Evolutionary conservation across 768 basidiomycete genomes (phyloP), one percentile per base, ranked within the genome.

Genomic region (Boletus sp.): DNA sequence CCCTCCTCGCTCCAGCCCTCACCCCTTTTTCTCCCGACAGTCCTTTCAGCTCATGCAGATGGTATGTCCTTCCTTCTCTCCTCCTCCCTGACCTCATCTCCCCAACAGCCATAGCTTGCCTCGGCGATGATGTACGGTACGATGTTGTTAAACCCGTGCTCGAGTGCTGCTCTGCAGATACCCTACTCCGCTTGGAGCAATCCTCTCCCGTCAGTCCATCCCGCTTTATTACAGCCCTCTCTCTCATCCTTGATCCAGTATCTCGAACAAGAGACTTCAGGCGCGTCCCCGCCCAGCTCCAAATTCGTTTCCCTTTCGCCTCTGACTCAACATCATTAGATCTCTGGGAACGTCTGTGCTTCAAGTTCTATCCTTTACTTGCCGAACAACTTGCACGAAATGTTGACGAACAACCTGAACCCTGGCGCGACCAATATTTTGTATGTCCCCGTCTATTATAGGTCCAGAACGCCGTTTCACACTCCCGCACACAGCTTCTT

Each of bases 91-190:
- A 4, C 47, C 53, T 53, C 42, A 61, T 56, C 25, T 19, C 33
- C 60, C 33, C 38, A 30, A 30, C 61, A 91, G 90, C 77, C 47
- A 84, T 90, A 58, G 71, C 72, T 47, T 81, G 81, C 63, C 73
- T 93, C 25, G 87, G 87, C 14, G 77, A 81, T 57, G 66, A 69
- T 56, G 64, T 89, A 61, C 81, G 80, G 53, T 87, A 82, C 68
- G 74, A 78, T 41, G 75, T 91, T 47, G 79, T 87, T 57, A 81
- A 79, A 64, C 91, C 90, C 41, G 83, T 93, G 41, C 75, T 93
- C 55, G 83, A 87, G 64, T 79, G 80, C 61, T 91, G 89, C 71
- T 78, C 79, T 52, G 78, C 83, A 58, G 87, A 90, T 55, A 84
- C 85, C 56, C 79, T 93, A 25, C 72, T 79, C 53, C 75, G 81